These are phyloP conservation scores for Apiospora aurea DNA, from an alignment of 2,329 filamentous ascomycete species.

Conservation along the genomic window DNA sequence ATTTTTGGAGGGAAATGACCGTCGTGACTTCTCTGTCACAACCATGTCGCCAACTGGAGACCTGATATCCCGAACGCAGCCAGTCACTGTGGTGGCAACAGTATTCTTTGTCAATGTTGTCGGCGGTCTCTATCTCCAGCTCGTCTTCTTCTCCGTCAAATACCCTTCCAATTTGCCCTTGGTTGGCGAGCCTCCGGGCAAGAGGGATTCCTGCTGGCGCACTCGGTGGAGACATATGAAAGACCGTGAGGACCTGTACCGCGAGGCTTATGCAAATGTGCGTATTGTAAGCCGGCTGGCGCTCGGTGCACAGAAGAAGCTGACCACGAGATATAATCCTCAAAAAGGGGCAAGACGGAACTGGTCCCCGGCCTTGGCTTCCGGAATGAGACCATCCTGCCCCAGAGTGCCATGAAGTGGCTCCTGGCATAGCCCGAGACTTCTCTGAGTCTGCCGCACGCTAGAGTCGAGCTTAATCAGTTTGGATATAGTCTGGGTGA, in stretches of 20 bases:
- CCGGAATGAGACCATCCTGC: slow-evolving; percentile 22
- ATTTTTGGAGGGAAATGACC: background rate
- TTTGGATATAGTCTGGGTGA: slow-evolving; percentile 45
- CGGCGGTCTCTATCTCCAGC: background rate
- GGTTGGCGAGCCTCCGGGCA: background rate
- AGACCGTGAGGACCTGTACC: background rate
- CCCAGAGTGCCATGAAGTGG: slow-evolving; percentile 24
- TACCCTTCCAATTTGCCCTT: background rate
- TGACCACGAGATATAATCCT: background rate
- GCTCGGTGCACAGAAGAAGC: background rate
- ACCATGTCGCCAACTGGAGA: background rate
- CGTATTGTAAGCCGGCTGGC: no score
- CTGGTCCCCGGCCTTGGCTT: slow-evolving; percentile 25
- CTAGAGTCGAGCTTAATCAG: slow-evolving; percentile 47
- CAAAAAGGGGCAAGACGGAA: slow-evolving; percentile 22
- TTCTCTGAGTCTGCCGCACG: slow-evolving; percentile 41
- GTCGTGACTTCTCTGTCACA: background rate
- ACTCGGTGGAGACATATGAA: background rate
- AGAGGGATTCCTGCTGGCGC: background rate
- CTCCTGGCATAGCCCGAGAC: slow-evolving; percentile 20
- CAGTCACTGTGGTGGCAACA: background rate
- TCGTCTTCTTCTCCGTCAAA: background rate
- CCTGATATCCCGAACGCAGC: background rate
- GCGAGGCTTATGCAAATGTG: background rate
- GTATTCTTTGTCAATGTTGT: background rate